A percentile compares a stretch with the other conserved stretches of the same genome.
phyloP scores from a whole-genome alignment of 179 eudicot species.

The Monotropa hypopitys region DNA sequence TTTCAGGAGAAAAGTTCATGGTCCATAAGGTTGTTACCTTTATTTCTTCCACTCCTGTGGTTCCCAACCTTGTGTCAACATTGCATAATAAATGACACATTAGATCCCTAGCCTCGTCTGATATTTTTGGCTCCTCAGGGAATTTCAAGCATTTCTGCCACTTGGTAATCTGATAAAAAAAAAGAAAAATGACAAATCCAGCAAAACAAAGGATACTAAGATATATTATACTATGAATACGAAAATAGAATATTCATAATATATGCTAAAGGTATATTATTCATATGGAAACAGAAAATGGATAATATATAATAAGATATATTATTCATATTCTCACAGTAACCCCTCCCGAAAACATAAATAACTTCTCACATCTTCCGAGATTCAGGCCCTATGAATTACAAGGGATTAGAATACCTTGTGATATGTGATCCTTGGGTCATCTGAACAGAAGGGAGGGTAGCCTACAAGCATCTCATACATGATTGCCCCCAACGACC shows the following conservation, averaged over 20 bases:
- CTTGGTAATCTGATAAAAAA: constrained; percentile 45
- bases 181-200: constrained; percentile 10
- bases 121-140: constrained; percentile 57
- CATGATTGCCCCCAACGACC: constrained; percentile 69
- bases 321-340: no score
- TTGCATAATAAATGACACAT: constrained; percentile 50
- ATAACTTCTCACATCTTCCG: not conserved
- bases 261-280: no score
- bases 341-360: not conserved
- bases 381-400: not conserved
- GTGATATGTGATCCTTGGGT: constrained; percentile 57
- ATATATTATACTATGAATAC: no score
- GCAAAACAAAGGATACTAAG: constrained; percentile 4
- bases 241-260: no score
- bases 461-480: constrained; percentile 71
- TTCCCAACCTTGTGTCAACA: constrained; percentile 54
- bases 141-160: constrained; percentile 66
- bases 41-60: constrained; percentile 60
- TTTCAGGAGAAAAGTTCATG: not conserved
- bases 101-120: constrained; percentile 55
- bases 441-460: constrained; percentile 74
- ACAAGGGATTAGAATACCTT: constrained; percentile 25
- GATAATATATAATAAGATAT: no score
- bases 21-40: constrained; percentile 27
- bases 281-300: no score